Evolutionary conservation across 2,329 filamentous ascomycete species (phyloP).

Genomic region (Alternaria sp.): DNA sequence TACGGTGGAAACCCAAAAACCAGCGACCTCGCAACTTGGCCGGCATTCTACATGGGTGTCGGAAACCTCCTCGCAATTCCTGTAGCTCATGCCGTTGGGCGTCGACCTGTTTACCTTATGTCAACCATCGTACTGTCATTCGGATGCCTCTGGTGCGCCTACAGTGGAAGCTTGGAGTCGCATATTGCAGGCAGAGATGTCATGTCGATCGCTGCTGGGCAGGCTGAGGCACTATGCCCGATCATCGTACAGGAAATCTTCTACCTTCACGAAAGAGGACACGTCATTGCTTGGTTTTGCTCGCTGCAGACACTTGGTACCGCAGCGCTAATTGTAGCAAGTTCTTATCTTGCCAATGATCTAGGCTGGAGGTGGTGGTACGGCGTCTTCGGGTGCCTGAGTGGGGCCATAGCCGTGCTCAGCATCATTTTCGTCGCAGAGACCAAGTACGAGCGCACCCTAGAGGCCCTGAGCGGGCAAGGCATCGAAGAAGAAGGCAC

Average conservation of each 20-base stretch:
- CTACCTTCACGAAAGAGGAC: conserved; percentile 18
- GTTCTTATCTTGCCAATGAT: conserved; percentile 18
- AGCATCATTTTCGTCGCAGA: conserved; percentile 18
- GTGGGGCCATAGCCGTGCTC: conserved; percentile 13
- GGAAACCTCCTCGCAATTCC: conserved; percentile 21
- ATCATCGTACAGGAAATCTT: conserved; percentile 21
- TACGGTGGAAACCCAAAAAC: conserved; percentile 15
- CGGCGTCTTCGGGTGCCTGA: conserved; percentile 16
- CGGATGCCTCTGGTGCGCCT: conserved; percentile 5
- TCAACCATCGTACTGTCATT: conserved; percentile 17
- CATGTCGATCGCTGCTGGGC: conserved; percentile 23
- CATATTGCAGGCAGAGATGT: conserved; percentile 21
- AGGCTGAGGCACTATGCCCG: conserved; percentile 20
- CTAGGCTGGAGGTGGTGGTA: conserved; percentile 26
- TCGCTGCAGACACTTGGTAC: conserved; percentile 20
- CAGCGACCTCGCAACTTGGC: conserved; percentile 19
- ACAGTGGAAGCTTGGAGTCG: conserved; percentile 11
- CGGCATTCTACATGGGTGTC: conserved; percentile 23
- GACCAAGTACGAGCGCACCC: conserved; percentile 17
- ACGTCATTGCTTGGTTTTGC: conserved; percentile 22
- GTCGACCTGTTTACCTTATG: conserved; percentile 17
- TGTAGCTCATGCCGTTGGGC: conserved; percentile 18
- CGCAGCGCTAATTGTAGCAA: conserved; percentile 17
- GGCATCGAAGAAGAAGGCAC: conserved; percentile 19
- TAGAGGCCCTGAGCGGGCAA: conserved; percentile 19